These are phyloP conservation scores for Xerocomus nothofagi DNA, from an alignment of 1,284 basidiomycete genomes.

Conservation along the genomic window DNA sequence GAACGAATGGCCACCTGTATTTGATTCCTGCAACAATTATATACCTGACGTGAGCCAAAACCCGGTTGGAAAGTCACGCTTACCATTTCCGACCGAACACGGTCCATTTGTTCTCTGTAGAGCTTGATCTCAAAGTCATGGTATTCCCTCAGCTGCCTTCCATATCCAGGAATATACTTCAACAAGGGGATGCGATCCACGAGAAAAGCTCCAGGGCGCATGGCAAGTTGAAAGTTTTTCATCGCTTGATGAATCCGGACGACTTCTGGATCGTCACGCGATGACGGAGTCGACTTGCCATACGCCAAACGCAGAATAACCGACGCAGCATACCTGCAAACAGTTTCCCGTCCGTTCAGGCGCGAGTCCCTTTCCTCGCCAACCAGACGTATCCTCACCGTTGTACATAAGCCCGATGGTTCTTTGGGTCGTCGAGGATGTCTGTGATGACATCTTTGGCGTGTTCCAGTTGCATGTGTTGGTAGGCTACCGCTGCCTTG, in stretches of 20 bases:
- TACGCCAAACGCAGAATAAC: slow-evolving; percentile 67
- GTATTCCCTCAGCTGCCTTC: slow-evolving; percentile 34
- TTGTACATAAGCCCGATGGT: slow-evolving; percentile 36
- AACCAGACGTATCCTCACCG: slow-evolving; percentile 21
- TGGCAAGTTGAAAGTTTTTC: slow-evolving; percentile 45
- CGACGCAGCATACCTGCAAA: slow-evolving; percentile 57
- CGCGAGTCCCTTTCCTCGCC: too few species aligned
- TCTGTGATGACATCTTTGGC: slow-evolving; percentile 41
- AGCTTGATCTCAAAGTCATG: slow-evolving; percentile 56
- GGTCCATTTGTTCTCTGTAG: slow-evolving; percentile 50
- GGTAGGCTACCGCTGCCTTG: slow-evolving; percentile 33
- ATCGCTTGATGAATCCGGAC: slow-evolving; percentile 49
- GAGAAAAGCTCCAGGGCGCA: slow-evolving; percentile 57
- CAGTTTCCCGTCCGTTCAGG: neutral
- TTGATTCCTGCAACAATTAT: slow-evolving; percentile 27
- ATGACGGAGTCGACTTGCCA: slow-evolving; percentile 52
- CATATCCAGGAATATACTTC: slow-evolving; percentile 35
- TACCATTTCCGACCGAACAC: slow-evolving; percentile 48
- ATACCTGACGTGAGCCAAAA: neutral
- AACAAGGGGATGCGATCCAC: slow-evolving; percentile 62
- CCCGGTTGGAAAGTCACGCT: slow-evolving; percentile 6
- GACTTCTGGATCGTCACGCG: slow-evolving; percentile 58
- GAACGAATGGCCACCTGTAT: slow-evolving; percentile 46
- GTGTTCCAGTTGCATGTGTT: slow-evolving; percentile 35
- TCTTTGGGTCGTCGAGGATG: slow-evolving; percentile 38